A percentile compares a stretch with the other conserved stretches of the same genome.
Conservation (phyloP, 2,329 filamentous ascomycete species). For the Verruconis gallopava region DNA sequence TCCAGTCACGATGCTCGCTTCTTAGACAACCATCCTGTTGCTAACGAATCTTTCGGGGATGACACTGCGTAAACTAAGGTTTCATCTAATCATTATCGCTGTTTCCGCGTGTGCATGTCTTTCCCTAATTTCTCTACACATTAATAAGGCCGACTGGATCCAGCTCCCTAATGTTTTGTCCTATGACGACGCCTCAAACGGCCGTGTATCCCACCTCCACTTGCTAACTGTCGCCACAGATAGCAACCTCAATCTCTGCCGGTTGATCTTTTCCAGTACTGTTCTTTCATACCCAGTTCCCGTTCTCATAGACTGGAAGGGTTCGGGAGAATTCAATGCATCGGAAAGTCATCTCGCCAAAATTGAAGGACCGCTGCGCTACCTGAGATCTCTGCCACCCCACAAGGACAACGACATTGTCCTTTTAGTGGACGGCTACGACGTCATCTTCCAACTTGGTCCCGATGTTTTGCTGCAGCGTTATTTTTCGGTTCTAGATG, state of each 20-base stretch:
- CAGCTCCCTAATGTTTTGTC: no score
- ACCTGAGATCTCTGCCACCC: slow-evolving; percentile 18
- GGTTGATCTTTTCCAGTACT: slow-evolving; percentile 37
- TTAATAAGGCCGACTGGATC: no score
- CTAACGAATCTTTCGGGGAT: no score
- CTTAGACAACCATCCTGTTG: no score
- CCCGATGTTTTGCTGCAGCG: slow-evolving; percentile 44
- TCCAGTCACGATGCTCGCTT: no score
- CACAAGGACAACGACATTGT: slow-evolving; percentile 42
- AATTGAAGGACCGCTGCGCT: slow-evolving; percentile 30
- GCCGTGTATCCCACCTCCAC: no score
- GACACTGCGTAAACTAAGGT: no score
- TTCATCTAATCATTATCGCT: no score
- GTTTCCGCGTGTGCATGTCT: no score
- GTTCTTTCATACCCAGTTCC: slow-evolving; percentile 40
- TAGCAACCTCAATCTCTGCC: slow-evolving; percentile 34
- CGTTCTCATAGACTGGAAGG: slow-evolving; percentile 31
- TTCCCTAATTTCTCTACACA: no score
- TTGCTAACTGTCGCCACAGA: slow-evolving; percentile 34
- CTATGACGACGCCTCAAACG: no score
- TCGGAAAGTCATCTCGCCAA: slow-evolving; percentile 30
- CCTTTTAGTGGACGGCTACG: slow-evolving; percentile 45
- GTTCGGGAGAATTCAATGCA: slow-evolving; percentile 11
- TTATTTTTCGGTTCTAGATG: slow-evolving; percentile 38
- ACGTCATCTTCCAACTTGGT: slow-evolving; percentile 47